Percentiles rank a stretch among this genome's conserved stretches.
Conservation (phyloP, 1,284 basidiomycete genomes). For the Tilletia horrida region DNA sequence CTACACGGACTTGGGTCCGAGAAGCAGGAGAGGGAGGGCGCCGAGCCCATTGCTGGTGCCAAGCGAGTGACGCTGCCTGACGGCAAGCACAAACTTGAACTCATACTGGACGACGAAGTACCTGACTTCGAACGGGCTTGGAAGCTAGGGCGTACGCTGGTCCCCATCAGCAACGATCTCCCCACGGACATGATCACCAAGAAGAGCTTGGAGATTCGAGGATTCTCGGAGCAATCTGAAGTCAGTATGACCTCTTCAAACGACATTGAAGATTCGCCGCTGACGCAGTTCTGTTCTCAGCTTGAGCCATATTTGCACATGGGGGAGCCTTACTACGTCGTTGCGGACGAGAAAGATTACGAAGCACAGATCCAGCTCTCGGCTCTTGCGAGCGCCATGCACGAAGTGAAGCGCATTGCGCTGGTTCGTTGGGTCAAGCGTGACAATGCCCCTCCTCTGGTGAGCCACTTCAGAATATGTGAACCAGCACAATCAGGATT, state of each 20-base stretch:
- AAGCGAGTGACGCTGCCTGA: constrained; percentile 24
- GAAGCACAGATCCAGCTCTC: constrained; percentile 79
- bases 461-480: too few relatives aligned
- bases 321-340: constrained; percentile 83
- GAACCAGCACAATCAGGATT: too few relatives aligned
- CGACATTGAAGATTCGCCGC: constrained; percentile 57
- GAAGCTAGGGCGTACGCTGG: constrained; percentile 86
- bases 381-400: constrained; percentile 79
- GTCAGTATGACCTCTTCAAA: constrained; percentile 58
- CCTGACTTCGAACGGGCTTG: constrained; percentile 72
- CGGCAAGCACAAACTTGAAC: constrained; percentile 47
- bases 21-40: constrained; percentile 39
- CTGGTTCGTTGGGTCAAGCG: constrained; percentile 75
- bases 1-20: constrained; percentile 33
- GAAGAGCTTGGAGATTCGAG: constrained; percentile 65
- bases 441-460: constrained; percentile 74
- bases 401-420: constrained; percentile 65
- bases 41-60: constrained; percentile 21
- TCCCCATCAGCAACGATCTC: constrained; percentile 66
- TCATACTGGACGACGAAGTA: constrained; percentile 55
- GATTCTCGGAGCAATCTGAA: constrained; percentile 70
- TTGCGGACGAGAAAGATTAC: constrained; percentile 68
- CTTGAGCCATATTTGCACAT: constrained; percentile 65
- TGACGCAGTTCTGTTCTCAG: constrained; percentile 60
- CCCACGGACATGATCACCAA: constrained; percentile 17